Base-by-base conservation (phyloP, 2,329 filamentous ascomycete genomes). In the Alternaria infectoria region DNA sequence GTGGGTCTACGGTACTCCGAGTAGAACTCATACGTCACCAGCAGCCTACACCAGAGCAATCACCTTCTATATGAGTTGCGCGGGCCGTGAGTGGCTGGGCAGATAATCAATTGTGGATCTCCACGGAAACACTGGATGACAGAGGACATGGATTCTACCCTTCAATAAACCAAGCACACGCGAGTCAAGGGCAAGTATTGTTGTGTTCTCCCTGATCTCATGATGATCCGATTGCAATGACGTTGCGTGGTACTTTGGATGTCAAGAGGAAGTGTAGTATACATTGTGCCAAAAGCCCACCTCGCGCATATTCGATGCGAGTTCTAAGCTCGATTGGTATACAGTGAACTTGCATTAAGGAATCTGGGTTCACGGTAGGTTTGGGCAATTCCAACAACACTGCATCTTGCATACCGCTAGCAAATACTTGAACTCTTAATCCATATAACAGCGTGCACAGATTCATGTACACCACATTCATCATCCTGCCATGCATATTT, bases 261-360 rank as follows among this genome's bases (percentile, higher is more conserved):
- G 28, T 30, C 12, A 32, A 15, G 30, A 32, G 30, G 0, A 15
- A 32, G 30, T 32, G 0, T 36, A 5, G 32, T 40, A 3, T 40
- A n/a, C 15, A 10, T 40, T n/a, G 32, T 40, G 32, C 32, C 15
- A 3, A 5, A 36, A 3, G 15, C 2, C 0, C 0, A 2, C 32
- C 32, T n/a, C 15, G 32, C 8, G 32, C 32, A 5, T 10, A n/a
- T 10, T 40, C 15, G 15, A 40, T 5, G 15, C 0, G 10, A 40
- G 2, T n/a, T 6, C 2, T 40, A 40, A 40, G 32, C 32, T 40
- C 32, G 8, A 10, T 10, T n/a, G 15, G 4, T 10, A 40, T n/a
- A 40, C 32, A 40, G 2, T 40, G 2, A 3, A 1, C 32, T 40
- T n/a, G 1, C 2, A 40, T 10, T n/a, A n/a, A n/a, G 32, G 0